Conservation (phyloP, 2,329 filamentous ascomycete species). For the Colletotrichum agaves region DNA sequence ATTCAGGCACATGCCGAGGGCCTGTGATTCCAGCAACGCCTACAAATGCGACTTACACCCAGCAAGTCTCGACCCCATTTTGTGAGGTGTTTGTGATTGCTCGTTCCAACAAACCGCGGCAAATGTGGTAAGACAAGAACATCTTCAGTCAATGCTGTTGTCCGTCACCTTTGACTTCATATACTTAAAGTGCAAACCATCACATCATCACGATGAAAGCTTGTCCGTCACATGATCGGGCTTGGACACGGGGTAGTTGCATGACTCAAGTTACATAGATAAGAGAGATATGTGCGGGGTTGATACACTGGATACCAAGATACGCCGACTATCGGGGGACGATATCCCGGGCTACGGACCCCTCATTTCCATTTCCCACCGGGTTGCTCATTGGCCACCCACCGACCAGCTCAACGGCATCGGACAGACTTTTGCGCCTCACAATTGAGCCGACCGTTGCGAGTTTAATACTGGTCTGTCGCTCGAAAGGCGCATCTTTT, state of each 20-base stretch:
- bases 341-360: conserved; percentile 11
- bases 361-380: conserved; percentile 13
- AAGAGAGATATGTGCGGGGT: not conserved
- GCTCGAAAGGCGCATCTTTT: not conserved
- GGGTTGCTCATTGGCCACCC: conserved; percentile 10
- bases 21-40: not conserved
- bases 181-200: not conserved
- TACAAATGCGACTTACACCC: conserved; percentile 1
- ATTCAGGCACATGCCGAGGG: not conserved
- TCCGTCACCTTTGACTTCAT: not conserved
- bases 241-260: not conserved
- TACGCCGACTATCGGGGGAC: not conserved
- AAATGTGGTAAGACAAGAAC: not conserved
- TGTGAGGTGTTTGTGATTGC: too few relatives aligned
- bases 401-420: conserved; percentile 6
- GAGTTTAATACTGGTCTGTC: not conserved
- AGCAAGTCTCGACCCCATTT: not conserved
- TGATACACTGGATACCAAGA: not conserved
- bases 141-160: not conserved
- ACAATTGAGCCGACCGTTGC: not conserved
- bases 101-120: too few relatives aligned
- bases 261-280: not conserved
- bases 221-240: conserved; percentile 3
- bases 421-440: conserved; percentile 15
- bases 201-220: not conserved